Conservation (phyloP, 148 eudicot species). For the Heliamphora exappendiculata region DNA sequence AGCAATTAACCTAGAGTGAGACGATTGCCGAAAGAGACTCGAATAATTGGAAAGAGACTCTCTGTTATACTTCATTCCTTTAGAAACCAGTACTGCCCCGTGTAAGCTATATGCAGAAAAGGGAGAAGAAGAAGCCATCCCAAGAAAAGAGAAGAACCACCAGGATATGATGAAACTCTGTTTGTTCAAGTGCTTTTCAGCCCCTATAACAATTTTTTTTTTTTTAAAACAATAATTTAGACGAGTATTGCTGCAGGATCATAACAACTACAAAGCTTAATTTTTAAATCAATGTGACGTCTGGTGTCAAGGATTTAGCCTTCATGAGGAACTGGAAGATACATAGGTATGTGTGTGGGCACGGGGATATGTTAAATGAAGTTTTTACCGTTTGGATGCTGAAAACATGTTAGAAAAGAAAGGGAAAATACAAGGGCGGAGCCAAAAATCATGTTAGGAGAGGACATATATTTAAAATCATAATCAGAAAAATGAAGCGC, state of each 20-base stretch:
- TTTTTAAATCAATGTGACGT: background rate
- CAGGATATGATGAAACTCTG: background rate
- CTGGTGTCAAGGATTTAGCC: no score
- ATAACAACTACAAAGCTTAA: background rate
- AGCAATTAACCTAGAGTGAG: constrained; percentile 3
- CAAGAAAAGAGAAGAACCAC: background rate
- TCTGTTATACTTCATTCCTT: constrained; percentile 10
- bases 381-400: no score
- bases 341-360: no score
- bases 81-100: constrained; percentile 22
- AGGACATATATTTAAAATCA: no score
- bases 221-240: background rate
- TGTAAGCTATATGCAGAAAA: constrained; percentile 29
- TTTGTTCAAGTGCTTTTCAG: constrained; percentile 1
- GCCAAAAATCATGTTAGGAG: no score
- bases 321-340: no score
- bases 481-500: no score
- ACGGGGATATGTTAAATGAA: no score
- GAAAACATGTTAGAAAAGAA: no score
- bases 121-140: constrained; percentile 45
- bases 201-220: background rate
- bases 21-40: constrained; percentile 14
- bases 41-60: constrained; percentile 15
- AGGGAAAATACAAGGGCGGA: no score
- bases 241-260: background rate